Conservation (phyloP, 2,329 filamentous ascomycete species). For the Aspergillus carbonarius region DNA sequence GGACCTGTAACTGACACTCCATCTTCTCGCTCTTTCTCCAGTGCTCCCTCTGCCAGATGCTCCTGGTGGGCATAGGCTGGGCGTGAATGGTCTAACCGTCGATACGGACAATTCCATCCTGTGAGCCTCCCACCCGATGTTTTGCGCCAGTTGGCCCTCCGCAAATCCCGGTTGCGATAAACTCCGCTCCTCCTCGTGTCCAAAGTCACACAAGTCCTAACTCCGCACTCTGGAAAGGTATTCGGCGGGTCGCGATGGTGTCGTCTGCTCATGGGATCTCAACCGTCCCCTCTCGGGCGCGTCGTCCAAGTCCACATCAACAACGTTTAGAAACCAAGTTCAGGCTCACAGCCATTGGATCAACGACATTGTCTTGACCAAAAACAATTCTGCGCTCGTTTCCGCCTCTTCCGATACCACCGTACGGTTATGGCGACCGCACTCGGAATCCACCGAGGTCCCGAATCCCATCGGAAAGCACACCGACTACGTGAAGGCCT, state of each 20-base stretch:
- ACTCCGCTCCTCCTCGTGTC: not conserved
- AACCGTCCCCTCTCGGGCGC: slow-evolving; percentile 37
- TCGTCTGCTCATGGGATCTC: slow-evolving; percentile 94
- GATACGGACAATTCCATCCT: slow-evolving; percentile 80
- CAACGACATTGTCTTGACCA: slow-evolving; percentile 82
- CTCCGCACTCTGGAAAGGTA: slow-evolving; percentile 59
- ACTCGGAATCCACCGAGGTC: slow-evolving; percentile 60
- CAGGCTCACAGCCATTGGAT: slow-evolving; percentile 94
- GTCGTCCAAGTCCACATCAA: slow-evolving; percentile 38
- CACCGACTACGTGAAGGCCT: slow-evolving; percentile 92
- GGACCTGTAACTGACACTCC: slow-evolving; percentile 4
- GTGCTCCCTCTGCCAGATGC: slow-evolving; percentile 72
- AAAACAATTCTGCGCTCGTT: slow-evolving; percentile 75
- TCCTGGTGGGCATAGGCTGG: slow-evolving; percentile 82
- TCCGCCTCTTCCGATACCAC: slow-evolving; percentile 92
- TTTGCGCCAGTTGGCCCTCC: not conserved
- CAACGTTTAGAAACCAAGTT: slow-evolving; percentile 61
- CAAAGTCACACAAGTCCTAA: slow-evolving; percentile 20
- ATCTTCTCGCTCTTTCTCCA: slow-evolving; percentile 30
- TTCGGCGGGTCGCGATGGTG: slow-evolving; percentile 91
- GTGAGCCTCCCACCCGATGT: slow-evolving; percentile 55
- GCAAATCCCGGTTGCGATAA: not conserved
- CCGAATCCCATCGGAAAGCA: slow-evolving; percentile 86
- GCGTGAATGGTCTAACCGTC: slow-evolving; percentile 90
- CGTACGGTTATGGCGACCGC: slow-evolving; percentile 87